phyloP scores from a whole-genome alignment of 495 filamentous ascomycete genomes.

The Aspergillus egyptiacus region DNA sequence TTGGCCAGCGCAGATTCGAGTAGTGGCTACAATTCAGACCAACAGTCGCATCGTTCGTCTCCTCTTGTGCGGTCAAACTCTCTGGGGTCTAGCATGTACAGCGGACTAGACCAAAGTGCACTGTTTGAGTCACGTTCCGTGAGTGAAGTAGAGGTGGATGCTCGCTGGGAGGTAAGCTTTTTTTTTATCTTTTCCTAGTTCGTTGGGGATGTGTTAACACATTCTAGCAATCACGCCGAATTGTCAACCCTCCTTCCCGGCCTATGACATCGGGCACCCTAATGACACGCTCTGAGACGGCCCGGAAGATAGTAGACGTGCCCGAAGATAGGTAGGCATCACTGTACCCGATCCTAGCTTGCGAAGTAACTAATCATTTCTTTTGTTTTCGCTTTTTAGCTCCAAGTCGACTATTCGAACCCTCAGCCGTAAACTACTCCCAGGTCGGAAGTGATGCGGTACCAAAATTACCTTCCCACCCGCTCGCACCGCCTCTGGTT shows the following conservation, averaged over 20 bases:
- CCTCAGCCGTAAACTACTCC: slow-evolving; percentile 38
- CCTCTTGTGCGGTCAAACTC: slow-evolving; percentile 38
- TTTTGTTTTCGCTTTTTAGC: slow-evolving; percentile 7
- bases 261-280: slow-evolving; percentile 35
- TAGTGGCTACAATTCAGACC: slow-evolving; percentile 33
- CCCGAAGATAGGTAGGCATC: slow-evolving; percentile 36
- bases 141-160: slow-evolving; percentile 39
- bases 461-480: not conserved
- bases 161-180: slow-evolving; percentile 31
- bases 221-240: slow-evolving; percentile 34
- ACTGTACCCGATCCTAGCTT: not conserved
- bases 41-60: slow-evolving; percentile 35
- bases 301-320: slow-evolving; percentile 23
- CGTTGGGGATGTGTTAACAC: slow-evolving; percentile 15
- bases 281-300: slow-evolving; percentile 22
- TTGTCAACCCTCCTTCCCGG: slow-evolving; percentile 30
- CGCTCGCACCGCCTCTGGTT: not conserved
- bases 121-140: slow-evolving; percentile 29
- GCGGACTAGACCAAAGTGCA: slow-evolving; percentile 19
- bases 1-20: slow-evolving; percentile 36
- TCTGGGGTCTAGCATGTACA: slow-evolving; percentile 31
- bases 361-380: slow-evolving; percentile 3
- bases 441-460: slow-evolving; percentile 17
- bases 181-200: not conserved
- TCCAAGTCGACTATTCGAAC: slow-evolving; percentile 38